Percentiles rank a stretch among this genome's conserved stretches.
phyloP scores from a whole-genome alignment of 129 eudicot species.

The Sambucus nigra region DNA sequence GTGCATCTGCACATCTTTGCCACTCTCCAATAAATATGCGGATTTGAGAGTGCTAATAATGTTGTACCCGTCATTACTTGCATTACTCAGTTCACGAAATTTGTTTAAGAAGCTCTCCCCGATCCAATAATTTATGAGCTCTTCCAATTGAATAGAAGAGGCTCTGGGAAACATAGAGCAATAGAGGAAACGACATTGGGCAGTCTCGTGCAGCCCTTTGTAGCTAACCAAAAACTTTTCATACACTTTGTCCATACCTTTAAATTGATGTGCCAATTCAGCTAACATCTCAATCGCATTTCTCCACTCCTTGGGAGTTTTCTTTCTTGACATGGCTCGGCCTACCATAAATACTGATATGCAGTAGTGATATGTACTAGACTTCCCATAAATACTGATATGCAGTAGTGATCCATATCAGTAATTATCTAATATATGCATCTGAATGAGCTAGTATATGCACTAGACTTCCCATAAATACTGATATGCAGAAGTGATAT shows the following conservation, averaged over 20 bases:
- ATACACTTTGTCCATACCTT: not conserved
- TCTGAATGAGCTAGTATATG: no score
- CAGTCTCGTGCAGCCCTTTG: not conserved
- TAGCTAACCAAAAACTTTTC: not conserved
- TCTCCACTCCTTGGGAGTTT: not conserved
- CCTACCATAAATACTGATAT: no score
- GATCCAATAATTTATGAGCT: not conserved
- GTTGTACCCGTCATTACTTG: not conserved
- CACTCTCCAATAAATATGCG: not conserved
- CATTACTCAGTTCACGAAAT: not conserved
- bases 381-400: no score
- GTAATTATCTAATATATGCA: no score
- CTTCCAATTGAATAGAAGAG: not conserved
- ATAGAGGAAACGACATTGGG: not conserved
- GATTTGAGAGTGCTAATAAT: not conserved
- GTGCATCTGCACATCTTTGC: not conserved
- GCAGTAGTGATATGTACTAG: no score
- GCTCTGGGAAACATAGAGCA: not conserved
- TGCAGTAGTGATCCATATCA: no score
- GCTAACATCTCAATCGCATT: not conserved
- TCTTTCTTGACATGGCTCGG: not conserved
- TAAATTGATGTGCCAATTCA: not conserved
- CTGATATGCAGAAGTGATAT: no score
- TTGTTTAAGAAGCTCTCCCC: not conserved
- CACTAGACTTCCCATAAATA: no score